A percentile compares a stretch with the other conserved stretches of the same genome.
phyloP scores from a whole-genome alignment of 257 asterid species.

The Solanum pimpinellifolium region DNA sequence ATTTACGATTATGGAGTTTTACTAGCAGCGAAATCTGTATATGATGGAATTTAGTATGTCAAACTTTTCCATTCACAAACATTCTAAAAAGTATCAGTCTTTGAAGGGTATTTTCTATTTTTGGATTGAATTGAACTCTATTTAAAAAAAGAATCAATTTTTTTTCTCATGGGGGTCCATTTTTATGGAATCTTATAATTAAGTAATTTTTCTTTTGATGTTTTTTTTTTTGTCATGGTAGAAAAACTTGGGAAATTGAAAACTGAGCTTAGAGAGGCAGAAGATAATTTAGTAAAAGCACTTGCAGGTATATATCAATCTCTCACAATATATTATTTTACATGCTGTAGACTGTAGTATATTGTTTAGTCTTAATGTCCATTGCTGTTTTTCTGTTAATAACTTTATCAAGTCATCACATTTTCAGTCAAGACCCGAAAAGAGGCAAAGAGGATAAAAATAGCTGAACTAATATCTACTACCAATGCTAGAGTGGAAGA shows the following conservation, averaged over 20 bases:
- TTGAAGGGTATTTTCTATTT: background rate
- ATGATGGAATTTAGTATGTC: background rate
- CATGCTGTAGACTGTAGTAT: background rate
- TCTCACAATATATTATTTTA: background rate
- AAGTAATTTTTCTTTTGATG: background rate
- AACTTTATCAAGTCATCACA: background rate
- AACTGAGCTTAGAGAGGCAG: constrained; percentile 53
- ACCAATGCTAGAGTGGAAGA: background rate
- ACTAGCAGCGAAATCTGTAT: background rate
- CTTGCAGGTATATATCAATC: constrained; percentile 45
- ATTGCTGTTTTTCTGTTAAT: background rate
- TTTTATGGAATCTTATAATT: background rate
- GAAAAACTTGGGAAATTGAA: constrained; percentile 52
- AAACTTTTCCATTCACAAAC: background rate
- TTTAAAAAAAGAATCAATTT: background rate
- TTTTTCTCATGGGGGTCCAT: background rate
- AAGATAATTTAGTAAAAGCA: constrained; percentile 61
- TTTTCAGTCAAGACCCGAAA: background rate
- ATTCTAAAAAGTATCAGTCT: background rate
- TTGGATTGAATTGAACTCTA: background rate
- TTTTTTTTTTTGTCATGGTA: constrained; percentile 9
- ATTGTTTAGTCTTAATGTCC: background rate
- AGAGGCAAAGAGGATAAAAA: background rate
- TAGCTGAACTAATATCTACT: constrained; percentile 2
- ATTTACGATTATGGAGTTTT: too few species aligned